Conservation (phyloP, 2,329 filamentous ascomycete species). For the Apiospora marii region DNA sequence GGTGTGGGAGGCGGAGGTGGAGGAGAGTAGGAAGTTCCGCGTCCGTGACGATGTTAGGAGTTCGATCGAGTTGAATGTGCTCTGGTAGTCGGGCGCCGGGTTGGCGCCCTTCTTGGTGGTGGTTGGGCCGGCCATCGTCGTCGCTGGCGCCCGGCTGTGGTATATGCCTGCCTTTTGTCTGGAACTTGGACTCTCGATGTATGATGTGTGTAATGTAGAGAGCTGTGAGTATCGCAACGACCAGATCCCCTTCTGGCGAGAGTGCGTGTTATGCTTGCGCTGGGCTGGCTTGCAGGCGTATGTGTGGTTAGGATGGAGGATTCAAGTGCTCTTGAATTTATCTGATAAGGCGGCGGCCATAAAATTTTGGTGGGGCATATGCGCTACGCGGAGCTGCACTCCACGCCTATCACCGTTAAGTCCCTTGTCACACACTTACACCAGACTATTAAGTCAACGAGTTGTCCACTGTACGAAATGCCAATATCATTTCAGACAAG, state of each 20-base stretch:
- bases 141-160: not conserved
- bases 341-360: not conserved
- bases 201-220: not conserved
- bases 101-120: slow-evolving; percentile 32
- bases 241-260: not conserved
- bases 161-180: not conserved
- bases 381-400: not conserved
- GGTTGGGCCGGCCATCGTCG: slow-evolving; percentile 16
- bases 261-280: not conserved
- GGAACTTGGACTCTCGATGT: not conserved
- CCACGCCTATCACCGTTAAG: slow-evolving; percentile 4
- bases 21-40: not conserved
- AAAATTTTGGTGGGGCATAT: slow-evolving; percentile 14
- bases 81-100: slow-evolving; percentile 42
- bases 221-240: not conserved
- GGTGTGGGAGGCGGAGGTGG: slow-evolving; percentile 29
- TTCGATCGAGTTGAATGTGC: slow-evolving; percentile 42
- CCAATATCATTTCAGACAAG: not conserved
- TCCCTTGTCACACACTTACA: not conserved
- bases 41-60: slow-evolving; percentile 36
- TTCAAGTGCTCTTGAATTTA: slow-evolving; percentile 1
- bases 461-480: not conserved
- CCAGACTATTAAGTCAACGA: not conserved
- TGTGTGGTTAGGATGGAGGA: not conserved
- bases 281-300: not conserved